These are phyloP conservation scores for Raffaelea albimanens DNA, from an alignment of 2,329 filamentous ascomycete genomes.

Conservation along the genomic window DNA sequence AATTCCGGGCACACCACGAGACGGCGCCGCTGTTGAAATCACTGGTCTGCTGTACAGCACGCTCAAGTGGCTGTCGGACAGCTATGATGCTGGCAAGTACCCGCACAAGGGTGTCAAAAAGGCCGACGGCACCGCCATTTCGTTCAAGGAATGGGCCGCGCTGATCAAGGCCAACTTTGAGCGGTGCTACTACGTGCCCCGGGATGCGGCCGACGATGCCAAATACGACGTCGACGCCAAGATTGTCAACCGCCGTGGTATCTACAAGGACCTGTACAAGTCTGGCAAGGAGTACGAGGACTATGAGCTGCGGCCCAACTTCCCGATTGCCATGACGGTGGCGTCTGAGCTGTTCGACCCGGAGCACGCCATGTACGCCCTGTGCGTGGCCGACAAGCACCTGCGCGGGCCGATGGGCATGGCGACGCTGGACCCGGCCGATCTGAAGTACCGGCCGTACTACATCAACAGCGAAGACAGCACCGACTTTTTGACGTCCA, in stretches of 20 bases:
- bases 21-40: conserved; percentile 92
- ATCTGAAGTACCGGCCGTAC: conserved; percentile 88
- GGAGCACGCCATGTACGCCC: conserved; percentile 66
- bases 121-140: conserved; percentile 49
- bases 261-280: conserved; percentile 95
- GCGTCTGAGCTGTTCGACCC: conserved; percentile 80
- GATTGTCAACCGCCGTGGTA: conserved; percentile 81
- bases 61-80: conserved; percentile 64
- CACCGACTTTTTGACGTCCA: conserved; percentile 80
- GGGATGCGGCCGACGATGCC: conserved; percentile 57
- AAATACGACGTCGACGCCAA: conserved; percentile 71
- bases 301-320: conserved; percentile 92
- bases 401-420: conserved; percentile 86
- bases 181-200: conserved; percentile 79
- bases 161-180: conserved; percentile 83
- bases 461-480: conserved; percentile 95
- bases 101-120: conserved; percentile 64
- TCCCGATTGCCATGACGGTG: conserved; percentile 89
- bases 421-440: conserved; percentile 86
- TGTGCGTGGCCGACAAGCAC: conserved; percentile 69
- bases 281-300: conserved; percentile 95
- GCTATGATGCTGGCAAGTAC: conserved; percentile 62
- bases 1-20: conserved; percentile 88
- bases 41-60: conserved; percentile 88
- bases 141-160: conserved; percentile 68